Conservation (phyloP, 441 rosid species). For the Gossypium trilobum region DNA sequence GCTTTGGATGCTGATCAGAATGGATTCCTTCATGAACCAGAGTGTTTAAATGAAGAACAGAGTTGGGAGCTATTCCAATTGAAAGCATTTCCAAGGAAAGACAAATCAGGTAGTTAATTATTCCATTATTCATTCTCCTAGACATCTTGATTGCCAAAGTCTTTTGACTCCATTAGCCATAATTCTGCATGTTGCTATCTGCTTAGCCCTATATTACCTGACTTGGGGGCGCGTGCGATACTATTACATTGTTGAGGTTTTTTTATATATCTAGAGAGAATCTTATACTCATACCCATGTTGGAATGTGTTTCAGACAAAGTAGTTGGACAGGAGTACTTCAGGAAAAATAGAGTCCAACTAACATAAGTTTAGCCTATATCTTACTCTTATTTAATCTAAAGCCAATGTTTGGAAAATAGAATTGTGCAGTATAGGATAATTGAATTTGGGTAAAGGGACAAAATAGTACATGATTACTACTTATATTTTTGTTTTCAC, state of each 20-base stretch:
- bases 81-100: constrained; percentile 22
- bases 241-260: background rate
- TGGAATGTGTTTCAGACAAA: background rate
- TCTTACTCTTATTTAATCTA: background rate
- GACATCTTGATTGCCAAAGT: background rate
- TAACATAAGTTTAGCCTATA: background rate
- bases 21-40: constrained; percentile 17
- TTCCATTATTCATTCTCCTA: background rate
- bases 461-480: background rate
- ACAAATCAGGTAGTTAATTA: constrained; percentile 2
- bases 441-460: background rate
- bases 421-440: background rate
- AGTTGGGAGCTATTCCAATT: constrained; percentile 26
- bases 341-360: background rate
- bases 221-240: too few species aligned
- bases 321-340: background rate
- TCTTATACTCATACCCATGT: background rate
- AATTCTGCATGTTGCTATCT: background rate
- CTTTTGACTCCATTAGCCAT: background rate
- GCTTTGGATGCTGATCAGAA: constrained; percentile 23
- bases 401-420: background rate
- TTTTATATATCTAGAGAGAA: background rate
- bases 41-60: constrained; percentile 17
- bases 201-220: background rate
- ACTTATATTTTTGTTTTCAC: background rate